Percentiles rank a stretch among this genome's conserved stretches.
Conservation (phyloP, 495 filamentous ascomycete genomes). For the Terfezia boudieri region DNA sequence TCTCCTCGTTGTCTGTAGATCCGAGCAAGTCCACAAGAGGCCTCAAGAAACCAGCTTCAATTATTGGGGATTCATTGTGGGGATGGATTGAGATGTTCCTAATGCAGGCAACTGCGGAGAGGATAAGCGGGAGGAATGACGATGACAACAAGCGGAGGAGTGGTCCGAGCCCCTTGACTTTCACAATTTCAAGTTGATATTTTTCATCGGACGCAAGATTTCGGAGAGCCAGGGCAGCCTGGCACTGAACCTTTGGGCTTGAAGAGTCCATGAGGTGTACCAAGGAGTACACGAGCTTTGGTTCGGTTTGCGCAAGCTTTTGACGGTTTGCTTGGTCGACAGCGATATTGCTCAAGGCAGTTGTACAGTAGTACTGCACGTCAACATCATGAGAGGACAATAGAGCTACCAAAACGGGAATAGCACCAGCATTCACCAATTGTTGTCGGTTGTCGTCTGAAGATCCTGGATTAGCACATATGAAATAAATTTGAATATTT, state of each 20-base stretch:
- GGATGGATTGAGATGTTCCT: constrained; percentile 98
- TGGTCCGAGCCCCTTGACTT: constrained; percentile 59
- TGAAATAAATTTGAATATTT: neutral
- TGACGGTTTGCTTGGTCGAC: constrained; percentile 81
- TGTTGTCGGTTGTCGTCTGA: constrained; percentile 92
- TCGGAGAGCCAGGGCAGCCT: constrained; percentile 79
- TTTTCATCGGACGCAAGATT: constrained; percentile 96
- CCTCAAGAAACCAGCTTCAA: constrained; percentile 86
- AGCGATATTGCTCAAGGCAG: constrained; percentile 92
- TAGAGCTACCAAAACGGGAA: constrained; percentile 85
- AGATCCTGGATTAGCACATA: constrained; percentile 13
- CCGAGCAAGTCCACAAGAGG: constrained; percentile 84
- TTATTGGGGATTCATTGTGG: constrained; percentile 97
- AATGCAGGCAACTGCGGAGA: constrained; percentile 94
- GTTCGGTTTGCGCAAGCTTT: constrained; percentile 69
- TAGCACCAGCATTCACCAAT: constrained; percentile 85
- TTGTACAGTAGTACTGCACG: constrained; percentile 98
- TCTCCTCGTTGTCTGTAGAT: constrained; percentile 93
- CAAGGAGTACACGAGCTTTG: constrained; percentile 70
- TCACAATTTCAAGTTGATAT: constrained; percentile 93
- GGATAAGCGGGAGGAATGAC: constrained; percentile 80
- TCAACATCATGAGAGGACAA: constrained; percentile 82
- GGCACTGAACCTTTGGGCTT: constrained; percentile 93
- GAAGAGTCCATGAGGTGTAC: constrained; percentile 94
- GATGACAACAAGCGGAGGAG: constrained; percentile 79